Base-by-base conservation (phyloP, 345 rosid species). In the Salix dunnii region DNA sequence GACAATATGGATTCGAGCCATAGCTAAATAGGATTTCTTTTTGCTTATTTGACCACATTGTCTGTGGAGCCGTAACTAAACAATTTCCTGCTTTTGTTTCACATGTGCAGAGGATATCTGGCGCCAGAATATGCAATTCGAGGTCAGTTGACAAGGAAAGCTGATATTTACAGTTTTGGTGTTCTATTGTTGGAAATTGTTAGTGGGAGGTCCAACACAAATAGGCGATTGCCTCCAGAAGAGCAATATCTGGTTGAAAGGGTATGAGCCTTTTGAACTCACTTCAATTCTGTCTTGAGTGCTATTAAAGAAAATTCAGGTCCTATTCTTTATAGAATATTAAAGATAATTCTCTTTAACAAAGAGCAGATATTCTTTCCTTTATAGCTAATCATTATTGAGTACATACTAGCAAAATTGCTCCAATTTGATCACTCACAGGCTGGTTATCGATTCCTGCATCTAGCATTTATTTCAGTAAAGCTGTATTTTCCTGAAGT, bases 41-140 rank as follows among this genome's bases (percentile, higher is more conserved):
- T 27, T 25, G 46, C 11, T 64, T 67, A 14, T 33, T 31, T 65
- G 4, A 58, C 46, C 3, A 11, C 70, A 28, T 11, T 30, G 25
- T n/a, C 1, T 65, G 49, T 53, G 49, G 60, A 33, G 6, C 11
- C 46, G 55, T 42, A 40, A 3, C 43, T 3, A 17, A 61, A 42
- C 12, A 4, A 33, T 31, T 28, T 35, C 25, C 36, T 81, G 35
- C 43, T 66, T 5, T 77, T 62, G 18, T 67, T 55, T 74, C 49
- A 43, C 74, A 66, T 49, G 38, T 72, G 20, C 75, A 91, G 93
- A 80, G 96, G 96, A 65, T 91, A 91, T 80, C 76, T 91, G 18
- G 96, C 96, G 43, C 96, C 96, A 6, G 96, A 91, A 76, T 91
- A 91, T 76, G 96, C 93, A 8, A 68, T 89, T 72, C 84, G 90